phyloP scores from a whole-genome alignment of 2,329 filamentous ascomycete species.

The Monilinia fructigena region DNA sequence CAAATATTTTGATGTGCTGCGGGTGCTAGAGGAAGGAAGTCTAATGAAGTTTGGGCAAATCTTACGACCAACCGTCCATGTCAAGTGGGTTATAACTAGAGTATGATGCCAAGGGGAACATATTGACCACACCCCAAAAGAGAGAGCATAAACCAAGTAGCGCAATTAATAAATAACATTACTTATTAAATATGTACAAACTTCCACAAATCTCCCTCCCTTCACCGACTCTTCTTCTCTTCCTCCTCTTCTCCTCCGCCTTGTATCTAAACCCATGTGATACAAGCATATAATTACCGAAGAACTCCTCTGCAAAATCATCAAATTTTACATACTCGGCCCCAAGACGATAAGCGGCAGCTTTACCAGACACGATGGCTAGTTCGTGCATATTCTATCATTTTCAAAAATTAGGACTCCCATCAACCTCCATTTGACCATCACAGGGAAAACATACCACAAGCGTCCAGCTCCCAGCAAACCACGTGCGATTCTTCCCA shows the following conservation, averaged over 20 bases:
- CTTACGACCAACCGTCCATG: background rate
- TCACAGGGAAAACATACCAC: conserved; percentile 30
- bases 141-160: background rate
- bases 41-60: background rate
- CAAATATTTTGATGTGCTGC: too few relatives aligned
- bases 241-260: conserved; percentile 35
- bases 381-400: conserved; percentile 65
- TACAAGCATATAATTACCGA: conserved; percentile 48
- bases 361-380: conserved; percentile 68
- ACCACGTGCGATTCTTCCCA: conserved; percentile 56
- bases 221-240: conserved; percentile 25
- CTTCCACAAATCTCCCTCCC: too few relatives aligned
- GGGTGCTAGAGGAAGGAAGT: background rate
- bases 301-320: conserved; percentile 50
- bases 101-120: background rate
- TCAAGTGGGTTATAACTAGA: background rate
- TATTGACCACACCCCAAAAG: background rate
- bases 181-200: background rate
- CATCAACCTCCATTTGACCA: background rate
- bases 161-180: background rate
- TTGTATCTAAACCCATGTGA: conserved; percentile 47
- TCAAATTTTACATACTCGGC: conserved; percentile 63
- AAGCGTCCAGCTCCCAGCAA: conserved; percentile 37
- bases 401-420: background rate
- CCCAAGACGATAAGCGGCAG: conserved; percentile 67